These are phyloP conservation scores for Friedmanniomyces endolithicus DNA, from an alignment of 495 filamentous ascomycete species.

Conservation along the genomic window DNA sequence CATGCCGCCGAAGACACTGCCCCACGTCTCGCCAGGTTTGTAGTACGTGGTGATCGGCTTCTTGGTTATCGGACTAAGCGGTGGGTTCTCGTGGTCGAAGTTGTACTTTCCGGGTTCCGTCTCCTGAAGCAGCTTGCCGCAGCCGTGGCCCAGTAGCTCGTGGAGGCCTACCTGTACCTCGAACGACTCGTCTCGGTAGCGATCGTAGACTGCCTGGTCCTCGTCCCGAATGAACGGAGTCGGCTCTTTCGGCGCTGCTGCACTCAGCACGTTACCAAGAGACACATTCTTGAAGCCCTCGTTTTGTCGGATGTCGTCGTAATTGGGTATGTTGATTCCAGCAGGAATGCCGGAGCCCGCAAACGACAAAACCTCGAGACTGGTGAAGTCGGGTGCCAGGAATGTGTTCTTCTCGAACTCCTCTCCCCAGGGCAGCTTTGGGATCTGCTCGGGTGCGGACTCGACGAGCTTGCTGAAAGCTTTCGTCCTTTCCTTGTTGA, in stretches of 20 bases:
- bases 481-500: conserved; percentile 73
- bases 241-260: conserved; percentile 77
- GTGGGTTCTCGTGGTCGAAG: conserved; percentile 69
- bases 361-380: conserved; percentile 44
- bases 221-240: conserved; percentile 71
- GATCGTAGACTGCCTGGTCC: conserved; percentile 65
- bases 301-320: conserved; percentile 84
- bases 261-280: conserved; percentile 77
- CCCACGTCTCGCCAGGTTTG: conserved; percentile 89
- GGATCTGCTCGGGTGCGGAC: conserved; percentile 68
- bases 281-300: conserved; percentile 98
- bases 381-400: conserved; percentile 83
- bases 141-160: conserved; percentile 91
- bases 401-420: conserved; percentile 96
- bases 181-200: conserved; percentile 72
- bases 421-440: conserved; percentile 71
- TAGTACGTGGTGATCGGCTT: conserved; percentile 78
- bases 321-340: conserved; percentile 71
- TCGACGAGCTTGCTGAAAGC: conserved; percentile 83
- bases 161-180: conserved; percentile 94
- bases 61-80: conserved; percentile 61
- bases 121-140: conserved; percentile 88
- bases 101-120: conserved; percentile 71
- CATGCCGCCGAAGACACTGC: conserved; percentile 75
- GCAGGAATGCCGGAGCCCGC: conserved; percentile 43